Evolutionary conservation across 306 rosid species (phyloP).

Genomic region (Quercus suber): DNA sequence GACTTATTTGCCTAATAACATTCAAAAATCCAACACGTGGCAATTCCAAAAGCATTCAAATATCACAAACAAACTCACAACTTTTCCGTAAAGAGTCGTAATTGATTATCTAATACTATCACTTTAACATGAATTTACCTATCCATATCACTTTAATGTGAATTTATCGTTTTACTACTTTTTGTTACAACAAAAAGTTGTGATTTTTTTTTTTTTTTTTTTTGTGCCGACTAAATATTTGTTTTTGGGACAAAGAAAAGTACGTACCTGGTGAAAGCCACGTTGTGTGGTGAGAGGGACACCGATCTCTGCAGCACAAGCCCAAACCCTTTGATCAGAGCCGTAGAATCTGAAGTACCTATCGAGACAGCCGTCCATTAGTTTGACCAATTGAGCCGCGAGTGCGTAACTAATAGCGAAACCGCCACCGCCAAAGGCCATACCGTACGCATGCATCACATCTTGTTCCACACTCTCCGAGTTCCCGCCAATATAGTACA

Average conservation of each 20-base stretch:
- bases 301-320: slow-evolving; percentile 75
- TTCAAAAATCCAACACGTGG: too few relatives aligned
- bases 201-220: too few relatives aligned
- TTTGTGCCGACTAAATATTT: too few relatives aligned
- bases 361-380: slow-evolving; percentile 73
- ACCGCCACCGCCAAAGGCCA: slow-evolving; percentile 99
- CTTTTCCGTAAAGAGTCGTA: too few relatives aligned
- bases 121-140: too few relatives aligned
- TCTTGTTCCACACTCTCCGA: slow-evolving; percentile 97
- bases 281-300: slow-evolving; percentile 64
- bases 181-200: too few relatives aligned
- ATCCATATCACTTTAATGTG: too few relatives aligned
- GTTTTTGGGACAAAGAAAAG: too few relatives aligned
- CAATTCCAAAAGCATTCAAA: too few relatives aligned
- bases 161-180: too few relatives aligned
- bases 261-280: slow-evolving; percentile 93
- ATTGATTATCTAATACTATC: fast-evolving
- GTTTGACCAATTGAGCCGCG: slow-evolving; percentile 58
- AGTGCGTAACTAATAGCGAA: slow-evolving; percentile 75
- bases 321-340: slow-evolving; percentile 93
- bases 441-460: slow-evolving; percentile 64
- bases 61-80: too few relatives aligned
- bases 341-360: slow-evolving; percentile 81
- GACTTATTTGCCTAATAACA: too few relatives aligned
- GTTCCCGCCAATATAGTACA: slow-evolving; percentile 81